phyloP scores from a whole-genome alignment of 495 filamentous ascomycete genomes.

The Paragyromitra xinjiangensis region DNA sequence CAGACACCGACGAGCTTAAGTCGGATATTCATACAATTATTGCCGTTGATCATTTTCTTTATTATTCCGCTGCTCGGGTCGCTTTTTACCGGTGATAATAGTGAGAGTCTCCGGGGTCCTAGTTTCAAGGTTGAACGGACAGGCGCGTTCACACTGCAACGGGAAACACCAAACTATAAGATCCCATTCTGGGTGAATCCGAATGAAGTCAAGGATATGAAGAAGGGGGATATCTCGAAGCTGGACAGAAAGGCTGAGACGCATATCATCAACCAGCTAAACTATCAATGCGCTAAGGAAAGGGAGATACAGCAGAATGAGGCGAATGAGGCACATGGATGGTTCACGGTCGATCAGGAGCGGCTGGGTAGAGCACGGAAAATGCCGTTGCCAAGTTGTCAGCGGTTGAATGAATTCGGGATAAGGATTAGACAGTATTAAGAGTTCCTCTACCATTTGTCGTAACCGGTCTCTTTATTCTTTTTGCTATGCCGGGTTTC shows the following conservation, averaged over 20 bases:
- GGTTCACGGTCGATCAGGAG: slow-evolving; percentile 82
- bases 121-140: slow-evolving; percentile 74
- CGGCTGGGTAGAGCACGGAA: slow-evolving; percentile 75
- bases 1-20: slow-evolving; percentile 60
- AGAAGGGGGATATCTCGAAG: slow-evolving; percentile 69
- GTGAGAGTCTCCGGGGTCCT: slow-evolving; percentile 69
- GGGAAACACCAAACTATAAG: slow-evolving; percentile 73
- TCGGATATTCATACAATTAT: slow-evolving; percentile 70
- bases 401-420: slow-evolving; percentile 55
- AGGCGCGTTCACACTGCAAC: slow-evolving; percentile 75
- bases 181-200: slow-evolving; percentile 88
- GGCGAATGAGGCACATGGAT: slow-evolving; percentile 83
- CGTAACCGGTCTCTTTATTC: neutral
- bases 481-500: neutral
- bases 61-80: slow-evolving; percentile 84
- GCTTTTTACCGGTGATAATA: slow-evolving; percentile 71
- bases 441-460: neutral
- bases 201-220: slow-evolving; percentile 74
- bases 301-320: slow-evolving; percentile 68
- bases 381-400: slow-evolving; percentile 63
- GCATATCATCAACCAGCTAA: slow-evolving; percentile 71
- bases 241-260: slow-evolving; percentile 81
- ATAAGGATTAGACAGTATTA: slow-evolving; percentile 29
- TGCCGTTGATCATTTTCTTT: slow-evolving; percentile 89
- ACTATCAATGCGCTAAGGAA: slow-evolving; percentile 77